phyloP scores from a whole-genome alignment of 2,329 filamentous ascomycete genomes.

The Alternaria metachromatica region DNA sequence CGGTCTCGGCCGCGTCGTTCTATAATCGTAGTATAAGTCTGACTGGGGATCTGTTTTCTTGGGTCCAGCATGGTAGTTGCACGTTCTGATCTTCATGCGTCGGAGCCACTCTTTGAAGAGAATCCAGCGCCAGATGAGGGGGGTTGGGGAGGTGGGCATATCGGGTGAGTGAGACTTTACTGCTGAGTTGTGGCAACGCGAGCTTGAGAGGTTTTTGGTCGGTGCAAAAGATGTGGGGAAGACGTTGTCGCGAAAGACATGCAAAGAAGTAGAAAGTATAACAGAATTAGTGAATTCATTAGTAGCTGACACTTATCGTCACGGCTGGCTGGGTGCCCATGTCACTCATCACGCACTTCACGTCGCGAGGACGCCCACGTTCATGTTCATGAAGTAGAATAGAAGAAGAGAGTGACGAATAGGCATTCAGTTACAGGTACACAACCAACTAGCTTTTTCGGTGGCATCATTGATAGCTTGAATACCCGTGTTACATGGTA shows the following conservation, averaged over 20 bases:
- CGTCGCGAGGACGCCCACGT: not conserved
- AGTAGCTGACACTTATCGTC: not conserved
- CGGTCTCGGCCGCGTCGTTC: not conserved
- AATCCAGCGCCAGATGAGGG: not conserved
- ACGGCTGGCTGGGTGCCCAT: not conserved
- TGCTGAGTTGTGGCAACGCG: not conserved
- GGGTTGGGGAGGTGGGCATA: not conserved
- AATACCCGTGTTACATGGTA: not conserved
- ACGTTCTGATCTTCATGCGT: not conserved
- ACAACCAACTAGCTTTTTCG: not conserved
- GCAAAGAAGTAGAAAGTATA: not conserved
- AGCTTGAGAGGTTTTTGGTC: not conserved
- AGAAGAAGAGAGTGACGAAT: not conserved
- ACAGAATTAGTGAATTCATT: not conserved
- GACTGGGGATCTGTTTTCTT: not conserved
- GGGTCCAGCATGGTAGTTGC: slow-evolving; percentile 2
- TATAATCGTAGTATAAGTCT: slow-evolving; percentile 7
- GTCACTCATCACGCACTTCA: not conserved
- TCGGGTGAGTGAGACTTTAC: not conserved
- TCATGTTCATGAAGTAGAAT: not conserved
- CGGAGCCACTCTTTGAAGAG: slow-evolving; percentile 4
- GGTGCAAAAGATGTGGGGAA: not conserved
- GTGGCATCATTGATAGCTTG: not conserved
- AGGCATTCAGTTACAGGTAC: not conserved
- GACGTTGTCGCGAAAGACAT: not conserved